Evolutionary conservation across 1,284 basidiomycete genomes (phyloP), one percentile per base, ranked within the genome.

Genomic region (Rhodotorula sp.): DNA sequence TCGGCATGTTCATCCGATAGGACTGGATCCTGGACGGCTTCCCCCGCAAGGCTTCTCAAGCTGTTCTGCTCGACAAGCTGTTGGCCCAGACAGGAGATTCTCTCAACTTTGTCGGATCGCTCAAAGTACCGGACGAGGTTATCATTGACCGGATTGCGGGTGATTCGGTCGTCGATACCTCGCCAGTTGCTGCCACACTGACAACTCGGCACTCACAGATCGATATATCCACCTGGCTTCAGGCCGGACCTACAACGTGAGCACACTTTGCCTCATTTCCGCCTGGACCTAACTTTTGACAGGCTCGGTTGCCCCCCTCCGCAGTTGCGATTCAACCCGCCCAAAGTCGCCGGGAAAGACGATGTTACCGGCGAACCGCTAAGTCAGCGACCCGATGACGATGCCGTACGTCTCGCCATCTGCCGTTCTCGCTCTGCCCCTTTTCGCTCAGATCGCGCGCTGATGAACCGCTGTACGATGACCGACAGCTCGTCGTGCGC

Each of bases 1-100:
- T 43, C 28, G 23, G 6, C 21, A 21, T 19, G 45, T 7, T 16
- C 57, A 43, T 12, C 38, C 38, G 10, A 12, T 43, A 72, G 86
- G 88, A 91, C 79, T 97, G 95, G 95, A 90, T 98, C 74, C 82
- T 99, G 49, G 95, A 99, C 79, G 95, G 95, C 8, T 99, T 99
- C 79, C 95, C 95, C 47, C 88, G 95, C 54, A 99, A 95, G 3
- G 82, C 95, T 3, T 88, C 87, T 23, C 95, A 99, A 82, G 95
- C 92, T 1, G 84, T 89, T 80, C 84, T 95, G 58, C 85, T 99
- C 16, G 92, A 97, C 72, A 63, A 78, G 8, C 80, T 82, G 18
- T 76, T 84, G 52, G 78, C 77, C 19, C 69, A 79, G 60, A 78
- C 80, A 62, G 61, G 49, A 26, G 65, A 75, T 79, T 82, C 83